Base-by-base conservation (phyloP, 83 land plant genomes). In the Diphasiastrum complanatum region DNA sequence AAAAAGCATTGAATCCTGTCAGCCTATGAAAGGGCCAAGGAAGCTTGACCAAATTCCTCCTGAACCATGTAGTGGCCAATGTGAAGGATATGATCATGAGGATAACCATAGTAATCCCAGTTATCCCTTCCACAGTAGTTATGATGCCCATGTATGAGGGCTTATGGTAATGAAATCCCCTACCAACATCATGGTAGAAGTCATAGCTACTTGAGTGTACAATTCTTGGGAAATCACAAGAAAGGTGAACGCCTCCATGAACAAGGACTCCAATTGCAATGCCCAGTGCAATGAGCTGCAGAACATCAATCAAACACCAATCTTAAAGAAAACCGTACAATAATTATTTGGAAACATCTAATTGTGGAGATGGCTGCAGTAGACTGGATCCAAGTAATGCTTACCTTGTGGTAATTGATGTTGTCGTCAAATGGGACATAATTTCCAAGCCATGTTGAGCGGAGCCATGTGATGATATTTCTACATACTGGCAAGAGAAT, bases 401-500 rank as follows among this genome's bases (percentile, higher is more conserved):
- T 11, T 30, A 51, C 67, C 67, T 64, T 64, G 67, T 64, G 67
- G 32, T 51, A 64, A 0, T 51, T 51, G 61, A 64, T 51, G 67
- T 38, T 50, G 67, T 64, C 67, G 26, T 64, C 52, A 0, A 61
- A 61, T 5, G 45, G 64, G 33, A 93, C 77, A 45, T 81, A 54
- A 25, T 49, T 60, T 27, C 91, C 69, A 26, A 86, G 84, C 19
- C 63, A 58, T 4, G 99, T 86, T 23, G 99, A 89, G 16, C 99
- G 73, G 6, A 93, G 91, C 78, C 85, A 74, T 0, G 99, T 93
- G 29, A 93, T 57, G 0, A 84, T 85, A 72, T 85, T 93, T 6
- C 99, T 77, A 66, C 96, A 93, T 30, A 93, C 95, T 4, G 99
- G 99, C n/a, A 93, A 51, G 11, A 93, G 78, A 3, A 93, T 75